Base-by-base conservation (phyloP, 768 basidiomycete species). In the Sarcodon sp. region DNA sequence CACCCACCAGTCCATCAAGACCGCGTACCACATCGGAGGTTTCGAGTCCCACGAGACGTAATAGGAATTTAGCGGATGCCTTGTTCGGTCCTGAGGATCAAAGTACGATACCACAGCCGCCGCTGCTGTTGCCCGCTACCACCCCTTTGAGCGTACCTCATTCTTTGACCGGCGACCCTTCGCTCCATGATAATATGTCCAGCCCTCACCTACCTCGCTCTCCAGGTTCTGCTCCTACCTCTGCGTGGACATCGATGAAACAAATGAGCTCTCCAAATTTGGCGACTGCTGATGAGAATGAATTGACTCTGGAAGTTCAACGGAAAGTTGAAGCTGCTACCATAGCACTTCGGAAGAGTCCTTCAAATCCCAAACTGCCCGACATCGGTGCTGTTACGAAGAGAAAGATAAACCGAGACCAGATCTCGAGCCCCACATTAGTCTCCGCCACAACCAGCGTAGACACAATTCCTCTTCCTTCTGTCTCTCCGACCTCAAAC, bases 31-130 rank as follows among this genome's bases (percentile, higher is more conserved):
- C 57, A 33, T 43, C 57, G 15, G 55, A 55, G 33, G 45, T 54
- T 45, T 59, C 58, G 34, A 66, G 63, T 44, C 75, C 71, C 34
- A 73, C 77, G 38, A 77, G 79, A 49, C 72, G 79, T 47, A 80
- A 83, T 53, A 70, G 82, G 53, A 83, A 84, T 57, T 71, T 90
- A n/a, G 82, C 86, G 2, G 80, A 81, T 48, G 80, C 79, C 13
- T 65, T 90, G 37, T 87, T 89, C 55, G 85, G 83, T 13, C 62
- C 58, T 13, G 70, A 73, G 47, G 69, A 66, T 32, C 13, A 15
- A 7, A 13, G 16, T 3, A 11, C 15, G 8, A 8, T 2, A 9
- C 39, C 39, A 9, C 16, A 9, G 15, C 15, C 39, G 16, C 8
- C 13, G 16, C 2, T 13, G 11, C 39, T 6, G 16, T 16, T 41